These are phyloP conservation scores for Waltergamsia citrina DNA, from an alignment of 2,329 filamentous ascomycete genomes.

Conservation along the genomic window DNA sequence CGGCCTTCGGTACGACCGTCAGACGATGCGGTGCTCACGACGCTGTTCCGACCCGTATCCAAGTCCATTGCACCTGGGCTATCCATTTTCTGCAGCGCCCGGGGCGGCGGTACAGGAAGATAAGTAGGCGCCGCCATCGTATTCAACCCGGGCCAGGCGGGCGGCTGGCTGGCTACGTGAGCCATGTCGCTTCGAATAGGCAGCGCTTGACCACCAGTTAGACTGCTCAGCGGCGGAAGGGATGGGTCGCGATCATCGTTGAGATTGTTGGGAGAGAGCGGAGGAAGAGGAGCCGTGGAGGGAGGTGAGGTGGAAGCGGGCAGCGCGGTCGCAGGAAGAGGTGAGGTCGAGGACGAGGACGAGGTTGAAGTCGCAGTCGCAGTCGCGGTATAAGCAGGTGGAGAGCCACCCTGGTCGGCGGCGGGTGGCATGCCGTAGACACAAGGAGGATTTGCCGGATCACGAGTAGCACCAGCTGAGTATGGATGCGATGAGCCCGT, in stretches of 20 bases:
- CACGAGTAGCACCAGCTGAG: too few species aligned
- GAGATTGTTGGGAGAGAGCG: constrained; percentile 6
- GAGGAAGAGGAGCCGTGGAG: constrained; percentile 14
- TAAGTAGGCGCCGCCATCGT: neutral
- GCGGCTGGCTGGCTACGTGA: constrained; percentile 10
- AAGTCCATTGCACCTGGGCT: constrained; percentile 39
- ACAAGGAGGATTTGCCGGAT: too few species aligned
- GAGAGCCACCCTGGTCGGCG: neutral
- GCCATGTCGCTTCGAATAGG: constrained; percentile 9
- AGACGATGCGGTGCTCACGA: constrained; percentile 32
- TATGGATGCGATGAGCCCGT: too few species aligned
- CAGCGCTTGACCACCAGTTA: constrained; percentile 18
- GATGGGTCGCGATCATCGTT: constrained; percentile 17
- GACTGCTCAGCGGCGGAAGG: constrained; percentile 25
- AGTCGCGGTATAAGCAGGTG: neutral
- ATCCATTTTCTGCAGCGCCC: constrained; percentile 18
- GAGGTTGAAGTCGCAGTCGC: neutral
- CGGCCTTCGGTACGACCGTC: constrained; percentile 33
- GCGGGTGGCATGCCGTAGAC: constrained; percentile 3
- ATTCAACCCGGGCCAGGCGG: constrained; percentile 5
- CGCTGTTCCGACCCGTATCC: constrained; percentile 31
- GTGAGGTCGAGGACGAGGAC: constrained; percentile 1
- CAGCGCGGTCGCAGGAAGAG: constrained; percentile 3
- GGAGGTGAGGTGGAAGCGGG: constrained; percentile 16
- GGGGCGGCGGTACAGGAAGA: constrained; percentile 10